Evolutionary conservation across 768 basidiomycete genomes (phyloP).

Genomic region (Chalciporus chontae): DNA sequence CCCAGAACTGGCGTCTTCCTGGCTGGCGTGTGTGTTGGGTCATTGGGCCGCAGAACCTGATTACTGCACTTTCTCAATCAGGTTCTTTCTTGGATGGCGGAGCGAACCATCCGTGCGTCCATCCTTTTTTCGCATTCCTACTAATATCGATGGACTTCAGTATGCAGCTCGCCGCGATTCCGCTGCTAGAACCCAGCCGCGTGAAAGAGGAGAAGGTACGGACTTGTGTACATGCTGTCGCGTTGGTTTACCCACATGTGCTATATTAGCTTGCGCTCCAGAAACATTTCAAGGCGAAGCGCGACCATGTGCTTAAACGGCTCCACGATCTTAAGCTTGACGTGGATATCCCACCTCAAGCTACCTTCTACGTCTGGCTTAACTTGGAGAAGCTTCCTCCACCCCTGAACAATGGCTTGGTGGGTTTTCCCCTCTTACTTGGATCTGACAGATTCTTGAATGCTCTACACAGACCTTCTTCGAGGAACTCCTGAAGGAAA

Average conservation of each 20-base stretch:
- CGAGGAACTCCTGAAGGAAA: conserved; percentile 86
- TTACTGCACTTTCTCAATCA: conserved; percentile 89
- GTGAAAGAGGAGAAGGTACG: conserved; percentile 67
- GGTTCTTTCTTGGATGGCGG: conserved; percentile 95
- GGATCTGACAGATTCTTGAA: background rate
- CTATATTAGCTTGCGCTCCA: conserved; percentile 68
- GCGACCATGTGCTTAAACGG: conserved; percentile 85
- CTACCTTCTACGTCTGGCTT: conserved; percentile 95
- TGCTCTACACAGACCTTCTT: conserved; percentile 71
- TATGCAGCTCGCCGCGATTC: conserved; percentile 84
- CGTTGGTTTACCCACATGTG: background rate
- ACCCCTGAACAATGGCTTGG: conserved; percentile 86
- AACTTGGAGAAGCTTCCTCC: conserved; percentile 74
- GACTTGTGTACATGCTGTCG: background rate
- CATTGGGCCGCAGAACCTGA: conserved; percentile 81
- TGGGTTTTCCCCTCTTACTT: conserved; percentile 30
- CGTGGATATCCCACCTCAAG: conserved; percentile 69
- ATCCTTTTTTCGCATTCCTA: background rate
- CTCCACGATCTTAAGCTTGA: conserved; percentile 75
- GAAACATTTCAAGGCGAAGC: conserved; percentile 86
- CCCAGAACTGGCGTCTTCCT: conserved; percentile 89
- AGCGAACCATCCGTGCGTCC: conserved; percentile 82
- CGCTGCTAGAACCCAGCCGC: conserved; percentile 68
- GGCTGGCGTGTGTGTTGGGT: conserved; percentile 97
- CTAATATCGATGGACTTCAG: conserved; percentile 32